Base-by-base conservation (phyloP, 2,329 filamentous ascomycete species). In the Fusarium secorum region DNA sequence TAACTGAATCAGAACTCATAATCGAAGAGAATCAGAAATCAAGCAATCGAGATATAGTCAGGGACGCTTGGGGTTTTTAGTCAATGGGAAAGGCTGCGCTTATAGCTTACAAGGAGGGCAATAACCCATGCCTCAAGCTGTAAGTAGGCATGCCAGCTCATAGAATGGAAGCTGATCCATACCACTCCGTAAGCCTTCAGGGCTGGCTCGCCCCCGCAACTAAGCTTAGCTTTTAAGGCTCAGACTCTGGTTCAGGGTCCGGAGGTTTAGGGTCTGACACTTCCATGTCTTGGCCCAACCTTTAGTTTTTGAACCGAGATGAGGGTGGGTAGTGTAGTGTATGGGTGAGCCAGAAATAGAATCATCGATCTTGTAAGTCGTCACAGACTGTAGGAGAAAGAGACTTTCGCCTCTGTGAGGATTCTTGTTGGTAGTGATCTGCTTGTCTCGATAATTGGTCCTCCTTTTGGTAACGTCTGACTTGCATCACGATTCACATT, bases 241-340 rank as follows among this genome's bases (percentile, higher is more conserved):
- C 24, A 68, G 30, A 24, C 56, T 66, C 14, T 39, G 22, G 33
- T 52, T 52, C 64, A 63, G 66, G 55, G 60, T 66, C 55, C 35
- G 42, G 39, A 55, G 30, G 52, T 54, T 54, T 48, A 42, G 58
- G 38, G 59, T 45, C 44, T 63, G 28, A 33, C 39, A 41, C 57
- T 45, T 41, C 18, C 36, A 55, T 26, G 55, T 42, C 42, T 67
- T 67, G 44, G 66, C 63, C 54, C 39, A 41, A 66, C 55, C 58
- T 45, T 64, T 70, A 64, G 68, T 59, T 39, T 30, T 48, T 65
- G 65, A 72, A 67, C 45, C 69, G 69, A 72, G 69, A 72, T 72
- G 66, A 72, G 69, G 60, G 60, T 60, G 65, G 68, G n/a, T 20
- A 24, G 45, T 24, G 42, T 60, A 54, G 32, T 48, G 41, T 45